A percentile compares a stretch with the other conserved stretches of the same genome.
These are phyloP conservation scores for Aspergillus cavernicola DNA, from an alignment of 495 filamentous ascomycete genomes.

Conservation along the genomic window DNA sequence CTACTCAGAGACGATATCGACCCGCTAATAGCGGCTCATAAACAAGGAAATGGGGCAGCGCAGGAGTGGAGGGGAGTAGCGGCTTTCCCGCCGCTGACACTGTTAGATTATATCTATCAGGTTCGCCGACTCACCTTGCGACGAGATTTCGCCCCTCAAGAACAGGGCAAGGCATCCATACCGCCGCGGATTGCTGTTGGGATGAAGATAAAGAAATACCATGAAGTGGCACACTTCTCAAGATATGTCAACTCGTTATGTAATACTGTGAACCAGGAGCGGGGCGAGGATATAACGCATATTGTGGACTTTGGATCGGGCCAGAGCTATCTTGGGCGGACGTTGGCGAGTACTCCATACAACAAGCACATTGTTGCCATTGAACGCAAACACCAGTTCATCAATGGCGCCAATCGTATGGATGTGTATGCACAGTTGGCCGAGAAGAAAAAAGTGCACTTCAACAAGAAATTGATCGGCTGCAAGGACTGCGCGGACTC, in stretches of 20 bases:
- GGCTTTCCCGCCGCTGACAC: conserved; percentile 57
- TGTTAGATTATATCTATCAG: conserved; percentile 70
- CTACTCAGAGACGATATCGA: conserved; percentile 70
- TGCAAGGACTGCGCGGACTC: conserved; percentile 40
- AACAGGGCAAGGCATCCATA: conserved; percentile 41
- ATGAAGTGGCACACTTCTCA: conserved; percentile 74
- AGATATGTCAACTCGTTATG: conserved; percentile 53
- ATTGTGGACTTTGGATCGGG: conserved; percentile 94
- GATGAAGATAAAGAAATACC: conserved; percentile 95
- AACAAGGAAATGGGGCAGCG: conserved; percentile 8
- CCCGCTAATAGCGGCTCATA: conserved; percentile 14
- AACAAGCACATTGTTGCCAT: conserved; percentile 85
- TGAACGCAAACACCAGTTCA: conserved; percentile 81
- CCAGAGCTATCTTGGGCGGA: conserved; percentile 90
- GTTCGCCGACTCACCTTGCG: conserved; percentile 67
- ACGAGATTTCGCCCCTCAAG: conserved; percentile 50
- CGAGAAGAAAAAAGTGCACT: conserved; percentile 51
- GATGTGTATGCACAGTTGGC: conserved; percentile 68
- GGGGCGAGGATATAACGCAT: conserved; percentile 64
- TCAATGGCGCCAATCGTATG: conserved; percentile 75
- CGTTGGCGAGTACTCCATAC: conserved; percentile 79
- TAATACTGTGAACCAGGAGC: conserved; percentile 53
- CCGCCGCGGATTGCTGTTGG: conserved; percentile 72
- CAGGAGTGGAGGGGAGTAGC: conserved; percentile 45
- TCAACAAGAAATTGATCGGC: conserved; percentile 68